A percentile compares a stretch with the other conserved stretches of the same genome.
These are phyloP conservation scores for Suillus fuscotomentosus DNA, from an alignment of 768 basidiomycete species.

Conservation along the genomic window DNA sequence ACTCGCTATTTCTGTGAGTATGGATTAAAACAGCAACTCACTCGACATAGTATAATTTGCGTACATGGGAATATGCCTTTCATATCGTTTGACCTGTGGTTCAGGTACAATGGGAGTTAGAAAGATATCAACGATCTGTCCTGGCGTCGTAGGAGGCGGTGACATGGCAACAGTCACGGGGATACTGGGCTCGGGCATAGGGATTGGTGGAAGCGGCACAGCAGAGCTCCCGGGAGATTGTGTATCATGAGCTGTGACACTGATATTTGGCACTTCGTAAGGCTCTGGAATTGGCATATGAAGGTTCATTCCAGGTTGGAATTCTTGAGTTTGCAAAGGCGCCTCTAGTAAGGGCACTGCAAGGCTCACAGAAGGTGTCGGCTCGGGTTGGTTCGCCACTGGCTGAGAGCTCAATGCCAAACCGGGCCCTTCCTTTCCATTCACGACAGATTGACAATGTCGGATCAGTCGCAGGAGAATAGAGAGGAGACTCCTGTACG, in stretches of 20 bases:
- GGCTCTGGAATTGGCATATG: not conserved
- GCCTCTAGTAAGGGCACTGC: not conserved
- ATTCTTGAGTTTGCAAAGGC: slow-evolving; percentile 15
- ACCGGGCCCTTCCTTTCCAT: not conserved
- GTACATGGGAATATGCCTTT: not conserved
- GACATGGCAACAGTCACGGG: no score
- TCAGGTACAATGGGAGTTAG: not conserved
- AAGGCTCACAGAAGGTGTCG: not conserved
- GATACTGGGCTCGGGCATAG: not conserved
- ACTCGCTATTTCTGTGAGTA: not conserved
- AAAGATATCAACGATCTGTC: no score
- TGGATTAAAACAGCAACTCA: not conserved
- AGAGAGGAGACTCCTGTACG: not conserved
- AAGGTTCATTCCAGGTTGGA: not conserved
- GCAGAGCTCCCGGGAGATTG: not conserved
- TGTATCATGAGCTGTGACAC: not conserved
- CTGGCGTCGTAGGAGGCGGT: not conserved
- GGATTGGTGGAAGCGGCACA: not conserved
- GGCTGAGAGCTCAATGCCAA: not conserved
- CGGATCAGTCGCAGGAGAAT: not conserved
- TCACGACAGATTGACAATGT: not conserved
- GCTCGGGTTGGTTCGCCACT: not conserved
- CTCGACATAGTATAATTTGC: not conserved
- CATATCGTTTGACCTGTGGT: not conserved
- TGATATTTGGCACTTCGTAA: not conserved